Conservation (phyloP, 2,329 filamentous ascomycete species). For the Tricladium varicosporioides region DNA sequence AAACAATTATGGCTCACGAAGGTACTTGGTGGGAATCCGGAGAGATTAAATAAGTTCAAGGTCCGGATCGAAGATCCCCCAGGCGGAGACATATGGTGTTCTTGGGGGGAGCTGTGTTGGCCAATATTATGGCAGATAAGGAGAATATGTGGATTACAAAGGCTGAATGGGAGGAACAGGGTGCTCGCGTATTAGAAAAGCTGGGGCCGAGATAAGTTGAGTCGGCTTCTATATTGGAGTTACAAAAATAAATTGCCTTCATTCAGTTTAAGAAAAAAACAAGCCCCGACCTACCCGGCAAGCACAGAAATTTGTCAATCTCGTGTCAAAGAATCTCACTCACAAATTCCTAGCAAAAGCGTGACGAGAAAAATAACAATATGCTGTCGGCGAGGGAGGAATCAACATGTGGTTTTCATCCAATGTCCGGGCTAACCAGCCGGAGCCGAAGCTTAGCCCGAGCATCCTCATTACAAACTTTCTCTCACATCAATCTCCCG, state of each 20-base stretch:
- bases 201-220: constrained; percentile 71
- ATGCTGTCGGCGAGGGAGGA: too few species aligned
- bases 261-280: too few species aligned
- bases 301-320: too few species aligned
- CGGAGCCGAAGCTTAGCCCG: too few species aligned
- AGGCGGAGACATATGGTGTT: constrained; percentile 99
- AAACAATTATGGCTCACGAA: constrained; percentile 98
- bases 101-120: constrained; percentile 90
- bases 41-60: constrained; percentile 98
- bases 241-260: neutral
- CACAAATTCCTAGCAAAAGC: too few species aligned
- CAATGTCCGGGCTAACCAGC: too few species aligned
- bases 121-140: constrained; percentile 99
- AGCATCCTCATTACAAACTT: too few species aligned
- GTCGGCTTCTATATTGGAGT: neutral
- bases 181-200: constrained; percentile 81
- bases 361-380: too few species aligned
- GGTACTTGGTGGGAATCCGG: constrained; percentile 86
- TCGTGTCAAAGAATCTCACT: too few species aligned
- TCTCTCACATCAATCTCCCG: too few species aligned
- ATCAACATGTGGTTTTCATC: too few species aligned
- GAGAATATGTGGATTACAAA: constrained; percentile 99
- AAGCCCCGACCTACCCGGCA: too few species aligned
- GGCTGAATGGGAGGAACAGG: constrained; percentile 95
- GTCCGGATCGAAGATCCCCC: constrained; percentile 98